phyloP scores from a whole-genome alignment of 306 rosid species.

The Fragaria ananassa region DNA sequence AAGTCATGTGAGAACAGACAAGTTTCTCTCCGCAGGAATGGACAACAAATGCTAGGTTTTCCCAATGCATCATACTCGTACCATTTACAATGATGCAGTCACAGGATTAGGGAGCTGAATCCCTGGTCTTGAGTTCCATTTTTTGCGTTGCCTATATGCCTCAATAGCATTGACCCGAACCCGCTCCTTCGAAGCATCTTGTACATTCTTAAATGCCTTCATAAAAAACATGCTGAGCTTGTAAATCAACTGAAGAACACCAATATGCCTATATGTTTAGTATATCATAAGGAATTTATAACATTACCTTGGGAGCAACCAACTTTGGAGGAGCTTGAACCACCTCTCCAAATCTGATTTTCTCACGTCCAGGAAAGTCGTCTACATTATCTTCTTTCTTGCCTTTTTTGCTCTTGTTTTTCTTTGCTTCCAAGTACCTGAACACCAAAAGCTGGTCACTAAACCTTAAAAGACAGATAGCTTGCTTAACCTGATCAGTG shows the following conservation, averaged over 20 bases:
- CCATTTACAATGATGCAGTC: conserved; percentile 22
- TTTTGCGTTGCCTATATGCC: conserved; percentile 70
- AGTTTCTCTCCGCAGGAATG: background rate
- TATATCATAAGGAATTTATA: conserved; percentile 12
- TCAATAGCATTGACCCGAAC: conserved; percentile 77
- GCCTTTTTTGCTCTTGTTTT: conserved; percentile 60
- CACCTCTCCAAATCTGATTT: conserved; percentile 80
- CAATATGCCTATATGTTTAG: background rate
- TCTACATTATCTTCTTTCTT: conserved; percentile 41
- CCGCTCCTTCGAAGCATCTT: conserved; percentile 77
- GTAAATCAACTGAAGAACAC: conserved; percentile 7
- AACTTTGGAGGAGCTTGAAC: conserved; percentile 92
- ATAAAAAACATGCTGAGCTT: conserved; percentile 25
- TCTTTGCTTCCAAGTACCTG: conserved; percentile 64
- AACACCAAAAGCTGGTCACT: conserved; percentile 14
- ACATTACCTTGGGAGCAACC: conserved; percentile 60
- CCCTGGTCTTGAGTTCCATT: conserved; percentile 87
- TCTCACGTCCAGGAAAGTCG: conserved; percentile 70
- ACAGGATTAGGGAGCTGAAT: conserved; percentile 43
- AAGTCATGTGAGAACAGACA: background rate
- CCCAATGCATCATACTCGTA: conserved; percentile 2
- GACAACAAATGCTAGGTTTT: background rate
- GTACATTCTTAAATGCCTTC: conserved; percentile 60
- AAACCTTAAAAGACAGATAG: background rate
- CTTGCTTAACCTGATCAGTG: conserved; percentile 5